phyloP scores from a whole-genome alignment of 2,329 filamentous ascomycete species.

The Colletotrichum trifolii region DNA sequence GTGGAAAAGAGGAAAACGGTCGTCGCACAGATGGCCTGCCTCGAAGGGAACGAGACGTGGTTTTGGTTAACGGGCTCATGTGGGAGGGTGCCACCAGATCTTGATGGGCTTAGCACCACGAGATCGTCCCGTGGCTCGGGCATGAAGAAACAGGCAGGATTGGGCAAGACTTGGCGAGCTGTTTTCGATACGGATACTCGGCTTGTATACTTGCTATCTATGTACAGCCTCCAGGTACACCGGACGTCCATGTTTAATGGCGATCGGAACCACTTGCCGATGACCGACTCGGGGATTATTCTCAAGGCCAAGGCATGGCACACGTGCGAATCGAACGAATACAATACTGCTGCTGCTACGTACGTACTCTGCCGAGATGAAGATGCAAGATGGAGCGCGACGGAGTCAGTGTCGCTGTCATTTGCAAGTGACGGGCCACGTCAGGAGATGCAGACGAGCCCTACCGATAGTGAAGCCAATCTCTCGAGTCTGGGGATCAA shows the following conservation, averaged over 20 bases:
- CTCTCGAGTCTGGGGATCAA: conserved; percentile 17
- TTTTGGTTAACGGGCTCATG: too few species aligned
- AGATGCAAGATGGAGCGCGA: too few species aligned
- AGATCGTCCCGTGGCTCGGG: conserved; percentile 1
- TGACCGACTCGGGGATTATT: conserved; percentile 12
- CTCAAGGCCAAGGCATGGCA: conserved; percentile 5
- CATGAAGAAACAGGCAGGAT: too few species aligned
- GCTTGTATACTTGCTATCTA: background rate
- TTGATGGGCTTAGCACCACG: too few species aligned
- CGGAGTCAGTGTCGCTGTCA: too few species aligned
- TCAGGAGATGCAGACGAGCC: conserved; percentile 3
- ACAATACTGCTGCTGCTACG: too few species aligned
- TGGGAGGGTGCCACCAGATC: too few species aligned
- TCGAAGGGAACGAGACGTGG: too few species aligned
- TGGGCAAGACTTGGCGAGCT: background rate
- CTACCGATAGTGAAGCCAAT: conserved; percentile 21
- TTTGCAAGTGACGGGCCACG: too few species aligned
- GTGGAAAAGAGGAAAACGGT: background rate
- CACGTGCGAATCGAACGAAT: too few species aligned
- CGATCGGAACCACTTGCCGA: conserved; percentile 19
- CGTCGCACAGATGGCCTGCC: too few species aligned
- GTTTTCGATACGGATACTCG: conserved; percentile 1
- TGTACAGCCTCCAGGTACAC: conserved; percentile 2
- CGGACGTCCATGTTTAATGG: background rate
- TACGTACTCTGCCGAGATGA: too few species aligned